These are phyloP conservation scores for Abrus precatorius DNA, from an alignment of 306 rosid species.

Conservation along the genomic window DNA sequence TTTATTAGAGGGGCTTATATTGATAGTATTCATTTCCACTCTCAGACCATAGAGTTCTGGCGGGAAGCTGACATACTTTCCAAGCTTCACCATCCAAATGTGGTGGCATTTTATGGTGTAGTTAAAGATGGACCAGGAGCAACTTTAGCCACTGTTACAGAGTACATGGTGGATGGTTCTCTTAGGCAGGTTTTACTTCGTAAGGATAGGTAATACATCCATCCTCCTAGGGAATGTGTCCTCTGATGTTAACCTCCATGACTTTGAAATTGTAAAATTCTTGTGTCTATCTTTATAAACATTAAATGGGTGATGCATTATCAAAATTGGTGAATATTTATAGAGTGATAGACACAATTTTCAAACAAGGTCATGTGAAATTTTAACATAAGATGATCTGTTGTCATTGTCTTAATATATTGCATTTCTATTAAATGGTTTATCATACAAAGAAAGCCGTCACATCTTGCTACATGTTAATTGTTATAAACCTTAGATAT, in stretches of 20 bases:
- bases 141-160: conserved; percentile 86
- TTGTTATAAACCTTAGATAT: conserved; percentile 6
- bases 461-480: conserved; percentile 21
- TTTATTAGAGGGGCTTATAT: conserved; percentile 22
- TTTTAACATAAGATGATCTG: background rate
- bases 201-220: conserved; percentile 74
- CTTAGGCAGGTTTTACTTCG: conserved; percentile 87
- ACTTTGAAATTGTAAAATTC: background rate
- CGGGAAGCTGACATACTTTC: conserved; percentile 94
- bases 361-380: background rate
- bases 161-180: conserved; percentile 93
- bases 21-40: conserved; percentile 43
- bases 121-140: conserved; percentile 95
- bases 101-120: conserved; percentile 91
- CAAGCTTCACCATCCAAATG: conserved; percentile 96
- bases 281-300: background rate
- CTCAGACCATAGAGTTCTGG: conserved; percentile 85
- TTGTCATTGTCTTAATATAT: conserved; percentile 3
- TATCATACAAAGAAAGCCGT: conserved; percentile 7
- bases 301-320: background rate
- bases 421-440: conserved; percentile 37
- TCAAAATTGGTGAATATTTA: background rate
- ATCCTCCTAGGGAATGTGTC: background rate
- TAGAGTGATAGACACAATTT: background rate
- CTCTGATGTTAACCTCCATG: background rate